A percentile compares a stretch with the other conserved stretches of the same genome.
phyloP scores from a whole-genome alignment of 495 filamentous ascomycete genomes.

The Aspergillus campestris region DNA sequence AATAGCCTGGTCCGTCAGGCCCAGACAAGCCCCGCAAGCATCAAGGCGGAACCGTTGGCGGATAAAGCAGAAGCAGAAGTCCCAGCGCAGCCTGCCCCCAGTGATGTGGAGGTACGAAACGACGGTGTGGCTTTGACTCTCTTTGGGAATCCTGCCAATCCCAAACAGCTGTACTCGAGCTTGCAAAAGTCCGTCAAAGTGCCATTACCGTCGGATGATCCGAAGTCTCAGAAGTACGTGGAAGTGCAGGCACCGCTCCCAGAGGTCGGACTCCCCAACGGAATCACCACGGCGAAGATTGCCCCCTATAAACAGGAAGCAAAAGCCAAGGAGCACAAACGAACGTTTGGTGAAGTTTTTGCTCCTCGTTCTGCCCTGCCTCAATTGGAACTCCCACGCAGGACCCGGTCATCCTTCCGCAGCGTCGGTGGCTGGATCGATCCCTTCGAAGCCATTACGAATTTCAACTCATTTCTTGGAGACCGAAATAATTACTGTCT shows the following conservation, averaged over 20 bases:
- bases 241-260: slow-evolving; percentile 42
- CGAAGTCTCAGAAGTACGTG: slow-evolving; percentile 35
- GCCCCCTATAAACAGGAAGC: slow-evolving; percentile 44
- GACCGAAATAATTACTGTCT: slow-evolving; percentile 36
- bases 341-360: slow-evolving; percentile 76
- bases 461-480: slow-evolving; percentile 27
- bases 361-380: slow-evolving; percentile 58
- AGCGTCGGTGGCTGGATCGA: slow-evolving; percentile 31
- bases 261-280: slow-evolving; percentile 62
- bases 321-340: slow-evolving; percentile 33
- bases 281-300: slow-evolving; percentile 62
- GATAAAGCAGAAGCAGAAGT: slow-evolving; percentile 31
- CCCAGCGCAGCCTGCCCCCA: slow-evolving; percentile 14
- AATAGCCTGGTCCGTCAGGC: slow-evolving; percentile 40
- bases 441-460: slow-evolving; percentile 32
- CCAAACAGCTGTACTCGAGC: slow-evolving; percentile 79
- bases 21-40: slow-evolving; percentile 25
- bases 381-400: slow-evolving; percentile 57
- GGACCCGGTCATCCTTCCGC: slow-evolving; percentile 19
- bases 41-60: slow-evolving; percentile 33
- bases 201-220: slow-evolving; percentile 27
- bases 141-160: slow-evolving; percentile 54
- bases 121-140: slow-evolving; percentile 61
- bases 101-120: slow-evolving; percentile 23
- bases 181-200: slow-evolving; percentile 47